Conservation (phyloP, 176 grass and related monocot species). For the Oryza officinalis region DNA sequence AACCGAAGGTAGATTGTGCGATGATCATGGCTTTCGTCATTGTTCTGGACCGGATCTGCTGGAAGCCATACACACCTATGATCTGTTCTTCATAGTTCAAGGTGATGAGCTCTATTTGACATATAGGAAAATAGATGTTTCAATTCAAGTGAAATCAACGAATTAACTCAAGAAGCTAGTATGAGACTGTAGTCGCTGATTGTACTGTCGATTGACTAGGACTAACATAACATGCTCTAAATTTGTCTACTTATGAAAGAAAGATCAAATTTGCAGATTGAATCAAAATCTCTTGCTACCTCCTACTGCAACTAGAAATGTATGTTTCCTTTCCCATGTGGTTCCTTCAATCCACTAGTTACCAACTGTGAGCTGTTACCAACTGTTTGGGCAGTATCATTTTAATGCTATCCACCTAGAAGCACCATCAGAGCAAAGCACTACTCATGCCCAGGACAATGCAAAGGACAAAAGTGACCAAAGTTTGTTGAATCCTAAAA, state of each 20-base stretch:
- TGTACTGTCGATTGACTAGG: background rate
- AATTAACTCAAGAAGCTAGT: background rate
- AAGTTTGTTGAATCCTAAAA: slow-evolving; percentile 8
- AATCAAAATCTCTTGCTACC: background rate
- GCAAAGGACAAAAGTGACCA: background rate
- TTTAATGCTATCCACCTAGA: slow-evolving; percentile 14
- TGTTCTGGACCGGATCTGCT: slow-evolving; percentile 78
- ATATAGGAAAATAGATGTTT: background rate
- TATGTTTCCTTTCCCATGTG: background rate
- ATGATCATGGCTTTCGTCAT: slow-evolving; percentile 77
- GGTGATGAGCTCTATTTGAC: background rate
- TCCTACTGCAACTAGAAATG: slow-evolving; percentile 1
- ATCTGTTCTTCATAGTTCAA: slow-evolving; percentile 45
- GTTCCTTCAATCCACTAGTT: background rate
- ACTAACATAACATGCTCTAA: background rate
- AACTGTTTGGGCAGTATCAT: slow-evolving; percentile 5
- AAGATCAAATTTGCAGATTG: background rate
- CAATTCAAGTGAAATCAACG: background rate
- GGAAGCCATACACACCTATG: slow-evolving; percentile 41
- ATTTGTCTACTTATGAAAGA: background rate
- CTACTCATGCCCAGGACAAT: background rate
- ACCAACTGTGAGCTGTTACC: background rate
- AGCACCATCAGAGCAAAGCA: slow-evolving; percentile 3
- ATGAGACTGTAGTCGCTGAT: background rate
- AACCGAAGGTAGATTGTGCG: slow-evolving; percentile 41